These are phyloP conservation scores for Auriscalpium orientale DNA, from an alignment of 768 basidiomycete genomes.

Conservation along the genomic window DNA sequence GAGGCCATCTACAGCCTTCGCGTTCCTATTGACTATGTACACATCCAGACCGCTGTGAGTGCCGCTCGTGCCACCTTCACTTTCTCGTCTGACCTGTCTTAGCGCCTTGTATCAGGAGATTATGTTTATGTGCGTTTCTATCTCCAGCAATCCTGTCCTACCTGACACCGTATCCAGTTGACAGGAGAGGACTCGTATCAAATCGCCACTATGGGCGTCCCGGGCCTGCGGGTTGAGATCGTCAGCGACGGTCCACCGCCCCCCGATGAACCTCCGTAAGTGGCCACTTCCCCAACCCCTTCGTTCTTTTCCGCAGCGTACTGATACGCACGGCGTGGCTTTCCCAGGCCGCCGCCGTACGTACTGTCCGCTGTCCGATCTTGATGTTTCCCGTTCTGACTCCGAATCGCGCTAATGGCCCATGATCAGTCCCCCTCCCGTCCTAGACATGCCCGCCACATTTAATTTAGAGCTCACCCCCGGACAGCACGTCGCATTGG, in stretches of 20 bases:
- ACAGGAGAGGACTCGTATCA: constrained; percentile 84
- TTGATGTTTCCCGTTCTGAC: no score
- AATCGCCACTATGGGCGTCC: constrained; percentile 78
- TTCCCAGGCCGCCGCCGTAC: constrained; percentile 43
- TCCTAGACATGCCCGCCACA: constrained; percentile 79
- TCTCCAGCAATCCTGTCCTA: constrained; percentile 4
- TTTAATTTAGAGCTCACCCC: constrained; percentile 78
- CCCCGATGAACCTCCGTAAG: constrained; percentile 77
- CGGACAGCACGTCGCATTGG: constrained; percentile 73
- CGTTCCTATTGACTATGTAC: constrained; percentile 82
- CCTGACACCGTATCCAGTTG: constrained; percentile 36
- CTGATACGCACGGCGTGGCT: neutral
- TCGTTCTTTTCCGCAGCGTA: neutral
- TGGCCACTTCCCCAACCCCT: constrained; percentile 9
- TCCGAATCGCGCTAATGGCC: neutral
- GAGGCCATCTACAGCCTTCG: constrained; percentile 70
- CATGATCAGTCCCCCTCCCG: constrained; percentile 48
- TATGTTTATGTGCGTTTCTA: constrained; percentile 66
- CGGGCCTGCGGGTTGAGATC: constrained; percentile 79
- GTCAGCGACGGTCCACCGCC: constrained; percentile 81
- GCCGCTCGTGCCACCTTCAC: neutral
- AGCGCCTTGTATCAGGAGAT: constrained; percentile 76
- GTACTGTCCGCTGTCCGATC: constrained; percentile 13
- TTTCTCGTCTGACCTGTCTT: constrained; percentile 8
- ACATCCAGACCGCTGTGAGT: constrained; percentile 75